Evolutionary conservation across 2,329 filamentous ascomycete genomes (phyloP).

Genomic region (Herpotrichia juniperi): DNA sequence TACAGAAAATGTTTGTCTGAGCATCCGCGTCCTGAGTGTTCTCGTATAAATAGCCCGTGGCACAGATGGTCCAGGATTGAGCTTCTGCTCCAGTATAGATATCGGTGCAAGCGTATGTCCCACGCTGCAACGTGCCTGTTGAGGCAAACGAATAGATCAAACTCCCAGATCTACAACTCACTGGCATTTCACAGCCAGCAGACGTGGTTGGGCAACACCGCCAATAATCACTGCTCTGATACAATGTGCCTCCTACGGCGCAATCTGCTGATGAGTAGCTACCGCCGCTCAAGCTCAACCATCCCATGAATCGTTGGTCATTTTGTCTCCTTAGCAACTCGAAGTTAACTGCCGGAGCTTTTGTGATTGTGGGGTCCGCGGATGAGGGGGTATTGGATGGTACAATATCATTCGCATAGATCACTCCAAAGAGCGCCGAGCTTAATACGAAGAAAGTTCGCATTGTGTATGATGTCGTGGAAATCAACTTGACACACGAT

Average conservation of each 20-base stretch:
- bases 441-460: conserved; percentile 8
- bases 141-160: conserved; percentile 33
- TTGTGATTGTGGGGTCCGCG: conserved; percentile 32
- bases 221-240: conserved; percentile 31
- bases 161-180: conserved; percentile 30
- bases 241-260: conserved; percentile 33
- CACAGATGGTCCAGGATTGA: conserved; percentile 27
- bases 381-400: conserved; percentile 19
- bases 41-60: conserved; percentile 37
- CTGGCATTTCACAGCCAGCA: conserved; percentile 29
- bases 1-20: conserved; percentile 36
- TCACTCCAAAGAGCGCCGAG: conserved; percentile 9
- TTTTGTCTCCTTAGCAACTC: conserved; percentile 32
- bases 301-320: conserved; percentile 31
- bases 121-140: conserved; percentile 23
- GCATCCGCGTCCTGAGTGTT: conserved; percentile 31
- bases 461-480: neutral
- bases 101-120: conserved; percentile 16
- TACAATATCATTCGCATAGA: conserved; percentile 5
- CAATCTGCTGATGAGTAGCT: conserved; percentile 23
- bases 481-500: neutral
- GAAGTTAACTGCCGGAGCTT: conserved; percentile 17
- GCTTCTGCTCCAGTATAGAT: conserved; percentile 26
- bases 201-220: conserved; percentile 35
- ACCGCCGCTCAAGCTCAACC: conserved; percentile 20